Conservation (phyloP, 2,329 filamentous ascomycete genomes). For the Rhynchosporium graminicola region DNA sequence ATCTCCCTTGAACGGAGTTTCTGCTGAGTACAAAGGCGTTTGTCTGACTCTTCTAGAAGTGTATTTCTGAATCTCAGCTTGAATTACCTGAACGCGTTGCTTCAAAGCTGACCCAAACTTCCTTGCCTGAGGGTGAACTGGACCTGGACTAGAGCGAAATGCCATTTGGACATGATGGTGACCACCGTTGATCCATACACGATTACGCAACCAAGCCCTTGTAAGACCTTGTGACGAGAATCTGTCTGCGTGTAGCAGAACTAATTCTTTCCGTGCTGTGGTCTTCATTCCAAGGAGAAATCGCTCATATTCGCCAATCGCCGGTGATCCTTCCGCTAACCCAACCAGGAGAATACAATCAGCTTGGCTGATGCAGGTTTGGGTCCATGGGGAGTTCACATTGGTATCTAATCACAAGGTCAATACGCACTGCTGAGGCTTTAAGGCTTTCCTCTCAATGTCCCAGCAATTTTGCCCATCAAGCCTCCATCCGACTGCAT, state of each 20-base stretch:
- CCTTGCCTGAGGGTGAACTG: constrained; percentile 72
- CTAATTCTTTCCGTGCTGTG: constrained; percentile 88
- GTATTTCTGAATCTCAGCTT: constrained; percentile 98
- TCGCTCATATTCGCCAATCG: constrained; percentile 93
- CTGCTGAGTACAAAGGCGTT: constrained; percentile 83
- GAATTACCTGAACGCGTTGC: constrained; percentile 88
- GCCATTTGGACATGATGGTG: constrained; percentile 98
- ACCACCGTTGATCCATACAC: constrained; percentile 96
- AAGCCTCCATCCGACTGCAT: constrained; percentile 35
- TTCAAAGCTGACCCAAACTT: constrained; percentile 85
- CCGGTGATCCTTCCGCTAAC: constrained; percentile 83
- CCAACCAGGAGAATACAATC: constrained; percentile 95
- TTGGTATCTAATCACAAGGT: constrained; percentile 68
- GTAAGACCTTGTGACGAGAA: constrained; percentile 86
- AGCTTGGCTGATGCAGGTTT: constrained; percentile 95
- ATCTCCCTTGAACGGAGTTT: constrained; percentile 92
- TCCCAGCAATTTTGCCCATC: constrained; percentile 20
- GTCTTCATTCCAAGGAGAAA: constrained; percentile 97
- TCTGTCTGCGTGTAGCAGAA: constrained; percentile 84
- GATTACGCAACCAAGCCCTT: constrained; percentile 84
- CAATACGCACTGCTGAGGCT: constrained; percentile 27
- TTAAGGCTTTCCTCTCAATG: too few species aligned
- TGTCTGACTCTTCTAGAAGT: constrained; percentile 91
- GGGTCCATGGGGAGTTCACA: constrained; percentile 96
- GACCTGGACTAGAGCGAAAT: constrained; percentile 74